phyloP scores from a whole-genome alignment of 164 flowering plant genomes.

The Tetracentron sinense region DNA sequence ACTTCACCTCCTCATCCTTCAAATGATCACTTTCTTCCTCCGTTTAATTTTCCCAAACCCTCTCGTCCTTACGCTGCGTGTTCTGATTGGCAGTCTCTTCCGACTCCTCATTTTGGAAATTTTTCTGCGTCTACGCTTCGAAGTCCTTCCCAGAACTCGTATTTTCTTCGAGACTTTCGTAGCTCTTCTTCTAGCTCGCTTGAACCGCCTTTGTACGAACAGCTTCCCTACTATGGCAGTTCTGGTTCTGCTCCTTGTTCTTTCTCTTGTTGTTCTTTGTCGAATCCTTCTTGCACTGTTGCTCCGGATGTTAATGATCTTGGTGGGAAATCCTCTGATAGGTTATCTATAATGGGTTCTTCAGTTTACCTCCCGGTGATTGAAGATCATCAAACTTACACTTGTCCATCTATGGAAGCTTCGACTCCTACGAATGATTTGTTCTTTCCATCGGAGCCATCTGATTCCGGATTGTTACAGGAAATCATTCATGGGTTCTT shows the following conservation, averaged over 20 bases:
- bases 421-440: constrained; percentile 10
- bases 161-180: constrained; percentile 35
- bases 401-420: neutral
- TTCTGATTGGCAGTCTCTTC: constrained; percentile 14
- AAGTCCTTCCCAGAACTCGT: constrained; percentile 28
- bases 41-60: constrained; percentile 14
- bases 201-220: neutral
- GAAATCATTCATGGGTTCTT: constrained; percentile 61
- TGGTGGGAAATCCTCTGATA: neutral
- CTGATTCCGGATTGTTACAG: constrained; percentile 62
- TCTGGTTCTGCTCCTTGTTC: neutral
- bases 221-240: neutral
- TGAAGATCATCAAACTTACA: constrained; percentile 1
- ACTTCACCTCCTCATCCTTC: constrained; percentile 17
- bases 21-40: neutral
- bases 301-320: neutral
- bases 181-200: constrained; percentile 20
- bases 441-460: constrained; percentile 45
- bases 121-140: constrained; percentile 7
- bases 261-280: neutral
- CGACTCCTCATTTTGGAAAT: constrained; percentile 3
- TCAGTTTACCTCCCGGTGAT: neutral
- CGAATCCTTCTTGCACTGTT: neutral
- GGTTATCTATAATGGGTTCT: neutral
- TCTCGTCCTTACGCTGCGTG: constrained; percentile 10